A percentile compares a stretch with the other conserved stretches of the same genome.
Conservation (phyloP, 2,329 filamentous ascomycete species). For the Aspergillus clavatus region DNA sequence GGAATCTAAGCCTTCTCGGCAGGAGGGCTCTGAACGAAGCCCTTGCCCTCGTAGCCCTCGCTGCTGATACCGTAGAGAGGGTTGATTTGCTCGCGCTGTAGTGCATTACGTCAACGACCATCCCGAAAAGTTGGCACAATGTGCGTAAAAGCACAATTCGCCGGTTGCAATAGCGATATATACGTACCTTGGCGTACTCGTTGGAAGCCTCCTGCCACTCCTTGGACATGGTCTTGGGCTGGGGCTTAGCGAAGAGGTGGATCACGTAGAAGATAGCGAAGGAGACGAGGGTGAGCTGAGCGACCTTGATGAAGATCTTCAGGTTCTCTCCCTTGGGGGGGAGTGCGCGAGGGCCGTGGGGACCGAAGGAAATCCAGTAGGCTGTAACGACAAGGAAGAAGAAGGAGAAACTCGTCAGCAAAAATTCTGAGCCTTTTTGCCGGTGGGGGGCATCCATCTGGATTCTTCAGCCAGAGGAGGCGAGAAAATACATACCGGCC, state of each 20-base stretch:
- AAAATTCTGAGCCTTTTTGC: slow-evolving; percentile 19
- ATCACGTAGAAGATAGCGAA: slow-evolving; percentile 67
- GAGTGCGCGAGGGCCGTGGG: slow-evolving; percentile 84
- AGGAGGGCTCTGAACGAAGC: slow-evolving; percentile 64
- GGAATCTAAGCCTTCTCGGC: slow-evolving; percentile 34
- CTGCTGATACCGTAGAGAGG: slow-evolving; percentile 79
- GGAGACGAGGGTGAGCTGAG: slow-evolving; percentile 62
- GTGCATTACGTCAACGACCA: slow-evolving; percentile 16
- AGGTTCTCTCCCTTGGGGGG: slow-evolving; percentile 78
- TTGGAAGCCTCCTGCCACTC: slow-evolving; percentile 96
- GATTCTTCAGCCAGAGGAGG: background rate
- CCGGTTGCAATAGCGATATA: background rate
- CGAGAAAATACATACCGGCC: slow-evolving; percentile 68
- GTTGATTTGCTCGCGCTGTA: slow-evolving; percentile 75
- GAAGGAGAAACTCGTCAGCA: slow-evolving; percentile 17
- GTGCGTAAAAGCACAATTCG: background rate
- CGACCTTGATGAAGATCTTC: slow-evolving; percentile 71
- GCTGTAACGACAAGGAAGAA: slow-evolving; percentile 51
- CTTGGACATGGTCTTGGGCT: slow-evolving; percentile 85
- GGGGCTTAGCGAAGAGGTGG: slow-evolving; percentile 65
- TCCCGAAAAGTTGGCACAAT: slow-evolving; percentile 10
- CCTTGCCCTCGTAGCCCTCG: slow-evolving; percentile 71
- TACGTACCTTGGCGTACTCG: slow-evolving; percentile 82
- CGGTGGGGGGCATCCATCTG: background rate
- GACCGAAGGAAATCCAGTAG: slow-evolving; percentile 98